phyloP scores from a whole-genome alignment of 164 flowering plant species.

The Vitis labrusca region DNA sequence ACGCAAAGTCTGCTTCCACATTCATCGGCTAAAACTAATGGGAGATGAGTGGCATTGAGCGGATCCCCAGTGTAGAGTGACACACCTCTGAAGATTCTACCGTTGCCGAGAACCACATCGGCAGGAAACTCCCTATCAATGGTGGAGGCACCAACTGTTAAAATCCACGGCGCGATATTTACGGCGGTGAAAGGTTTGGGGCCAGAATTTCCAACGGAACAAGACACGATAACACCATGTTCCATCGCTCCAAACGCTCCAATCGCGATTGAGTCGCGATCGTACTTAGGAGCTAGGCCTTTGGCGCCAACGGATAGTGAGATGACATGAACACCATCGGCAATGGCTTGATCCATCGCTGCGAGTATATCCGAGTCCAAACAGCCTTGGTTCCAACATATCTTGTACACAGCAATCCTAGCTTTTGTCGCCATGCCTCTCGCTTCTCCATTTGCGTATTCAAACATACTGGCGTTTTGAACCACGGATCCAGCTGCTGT shows the following conservation, averaged over 20 bases:
- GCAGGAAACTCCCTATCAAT: slow-evolving; percentile 90
- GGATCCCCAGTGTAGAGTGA: slow-evolving; percentile 70
- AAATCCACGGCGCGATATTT: slow-evolving; percentile 91
- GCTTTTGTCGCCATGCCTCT: slow-evolving; percentile 85
- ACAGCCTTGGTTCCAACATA: slow-evolving; percentile 68
- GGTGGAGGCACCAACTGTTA: slow-evolving; percentile 91
- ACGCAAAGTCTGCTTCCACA: slow-evolving; percentile 51
- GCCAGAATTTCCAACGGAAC: slow-evolving; percentile 91
- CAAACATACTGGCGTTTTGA: slow-evolving; percentile 49
- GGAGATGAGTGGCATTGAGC: slow-evolving; percentile 26
- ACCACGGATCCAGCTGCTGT: slow-evolving; percentile 81
- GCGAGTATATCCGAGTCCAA: slow-evolving; percentile 80
- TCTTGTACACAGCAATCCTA: slow-evolving; percentile 66
- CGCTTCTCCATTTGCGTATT: slow-evolving; percentile 66
- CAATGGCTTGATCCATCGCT: slow-evolving; percentile 77
- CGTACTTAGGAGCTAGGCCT: slow-evolving; percentile 52
- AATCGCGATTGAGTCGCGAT: slow-evolving; percentile 75
- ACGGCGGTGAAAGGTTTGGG: slow-evolving; percentile 64
- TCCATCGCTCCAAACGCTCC: slow-evolving; percentile 76
- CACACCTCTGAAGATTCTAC: slow-evolving; percentile 52
- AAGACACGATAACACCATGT: slow-evolving; percentile 70
- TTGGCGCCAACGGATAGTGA: slow-evolving; percentile 84
- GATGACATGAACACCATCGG: slow-evolving; percentile 77
- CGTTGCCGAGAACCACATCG: slow-evolving; percentile 76
- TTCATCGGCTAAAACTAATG: slow-evolving; percentile 59